Percentiles rank a stretch among this genome's conserved stretches.
These are phyloP conservation scores for Polytolypa hystricis DNA, from an alignment of 2,329 filamentous ascomycete species.

Conservation along the genomic window DNA sequence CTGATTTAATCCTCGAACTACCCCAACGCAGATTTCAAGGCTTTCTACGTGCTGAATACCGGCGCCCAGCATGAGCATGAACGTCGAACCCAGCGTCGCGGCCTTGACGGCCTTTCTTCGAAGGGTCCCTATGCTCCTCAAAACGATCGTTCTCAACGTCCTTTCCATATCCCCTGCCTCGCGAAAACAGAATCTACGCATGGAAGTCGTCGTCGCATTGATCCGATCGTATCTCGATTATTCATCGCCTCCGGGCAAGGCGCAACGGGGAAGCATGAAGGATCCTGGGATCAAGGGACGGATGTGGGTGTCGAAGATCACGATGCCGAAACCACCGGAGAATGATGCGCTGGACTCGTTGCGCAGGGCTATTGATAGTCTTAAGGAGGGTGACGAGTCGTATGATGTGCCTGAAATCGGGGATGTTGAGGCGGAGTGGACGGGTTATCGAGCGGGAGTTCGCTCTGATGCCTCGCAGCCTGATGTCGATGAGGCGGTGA, in stretches of 20 bases:
- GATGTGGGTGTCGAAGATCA: slow-evolving; percentile 69
- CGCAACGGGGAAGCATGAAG: slow-evolving; percentile 52
- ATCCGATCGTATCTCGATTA: slow-evolving; percentile 54
- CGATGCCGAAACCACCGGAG: slow-evolving; percentile 47
- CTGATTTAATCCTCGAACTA: too few relatives aligned
- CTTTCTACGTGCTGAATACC: not conserved
- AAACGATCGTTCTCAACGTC: slow-evolving; percentile 30
- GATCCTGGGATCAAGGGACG: slow-evolving; percentile 63
- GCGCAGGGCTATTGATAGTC: slow-evolving; percentile 27
- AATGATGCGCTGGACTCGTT: slow-evolving; percentile 33
- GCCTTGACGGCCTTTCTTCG: slow-evolving; percentile 28
- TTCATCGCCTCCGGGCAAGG: slow-evolving; percentile 44
- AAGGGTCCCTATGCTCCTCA: slow-evolving; percentile 32
- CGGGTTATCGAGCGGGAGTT: slow-evolving; percentile 31
- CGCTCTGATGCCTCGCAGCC: slow-evolving; percentile 27
- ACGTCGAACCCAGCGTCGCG: slow-evolving; percentile 16
- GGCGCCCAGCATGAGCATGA: slow-evolving; percentile 19
- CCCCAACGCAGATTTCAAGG: too few relatives aligned
- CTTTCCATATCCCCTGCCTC: slow-evolving; percentile 59
- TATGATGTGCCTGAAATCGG: slow-evolving; percentile 26
- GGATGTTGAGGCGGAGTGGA: slow-evolving; percentile 37
- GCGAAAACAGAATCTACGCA: slow-evolving; percentile 67
- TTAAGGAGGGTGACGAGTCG: slow-evolving; percentile 28
- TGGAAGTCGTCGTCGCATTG: slow-evolving; percentile 59
- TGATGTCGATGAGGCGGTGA: slow-evolving; percentile 32